phyloP scores from a whole-genome alignment of 164 flowering plant species.

The Liquidambar formosana region DNA sequence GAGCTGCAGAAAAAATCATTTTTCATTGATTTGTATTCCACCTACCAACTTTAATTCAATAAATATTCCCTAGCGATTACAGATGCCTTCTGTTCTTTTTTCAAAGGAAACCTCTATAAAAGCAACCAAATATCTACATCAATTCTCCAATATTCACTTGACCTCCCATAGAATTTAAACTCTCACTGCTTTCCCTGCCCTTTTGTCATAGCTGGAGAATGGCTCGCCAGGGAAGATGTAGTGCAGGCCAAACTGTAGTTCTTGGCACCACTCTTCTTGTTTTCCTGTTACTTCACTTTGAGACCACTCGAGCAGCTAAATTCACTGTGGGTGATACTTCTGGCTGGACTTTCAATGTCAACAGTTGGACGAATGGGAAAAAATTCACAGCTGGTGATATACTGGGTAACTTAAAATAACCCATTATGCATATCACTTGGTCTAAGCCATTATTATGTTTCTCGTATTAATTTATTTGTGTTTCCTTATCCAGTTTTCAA shows the following conservation, averaged over 20 bases:
- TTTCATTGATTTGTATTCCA: neutral
- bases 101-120: neutral
- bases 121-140: neutral
- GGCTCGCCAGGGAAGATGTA: slow-evolving; percentile 24
- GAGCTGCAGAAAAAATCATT: too few relatives aligned
- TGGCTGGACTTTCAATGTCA: slow-evolving; percentile 25
- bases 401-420: slow-evolving; percentile 5
- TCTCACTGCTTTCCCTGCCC: neutral
- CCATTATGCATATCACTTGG: neutral
- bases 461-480: neutral
- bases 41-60: neutral
- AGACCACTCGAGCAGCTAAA: slow-evolving; percentile 12
- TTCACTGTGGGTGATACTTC: slow-evolving; percentile 20
- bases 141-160: neutral
- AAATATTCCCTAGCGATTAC: neutral
- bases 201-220: neutral
- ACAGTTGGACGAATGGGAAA: slow-evolving; percentile 22
- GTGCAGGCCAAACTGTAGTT: slow-evolving; percentile 9
- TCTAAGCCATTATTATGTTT: neutral
- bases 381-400: slow-evolving; percentile 28
- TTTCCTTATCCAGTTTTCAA: slow-evolving; percentile 20
- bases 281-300: neutral
- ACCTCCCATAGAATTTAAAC: neutral
- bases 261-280: neutral
- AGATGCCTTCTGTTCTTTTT: too few relatives aligned